Conservation (phyloP, 257 asterid species). For the Gentiana macrophylla region DNA sequence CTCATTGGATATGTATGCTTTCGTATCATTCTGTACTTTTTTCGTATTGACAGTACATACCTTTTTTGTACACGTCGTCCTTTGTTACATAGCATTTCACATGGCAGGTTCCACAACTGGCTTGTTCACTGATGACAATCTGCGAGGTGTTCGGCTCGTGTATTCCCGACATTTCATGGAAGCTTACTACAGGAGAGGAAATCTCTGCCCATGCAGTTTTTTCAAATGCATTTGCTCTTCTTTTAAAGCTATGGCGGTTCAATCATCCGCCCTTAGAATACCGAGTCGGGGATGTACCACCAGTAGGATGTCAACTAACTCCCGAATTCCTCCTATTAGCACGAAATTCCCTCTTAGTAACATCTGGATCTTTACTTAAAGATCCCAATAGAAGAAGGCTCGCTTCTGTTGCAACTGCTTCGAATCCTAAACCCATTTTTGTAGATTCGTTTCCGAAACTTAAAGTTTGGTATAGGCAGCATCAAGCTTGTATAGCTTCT, state of each 20-base stretch:
- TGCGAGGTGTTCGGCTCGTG: constrained; percentile 93
- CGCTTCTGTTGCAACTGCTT: constrained; percentile 57
- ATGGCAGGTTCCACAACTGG: constrained; percentile 92
- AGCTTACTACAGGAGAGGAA: constrained; percentile 62
- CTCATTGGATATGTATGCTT: too few relatives aligned
- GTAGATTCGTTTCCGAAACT: constrained; percentile 94
- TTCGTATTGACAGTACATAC: too few relatives aligned
- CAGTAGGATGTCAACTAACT: constrained; percentile 85
- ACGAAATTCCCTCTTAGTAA: constrained; percentile 66
- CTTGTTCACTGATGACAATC: constrained; percentile 78
- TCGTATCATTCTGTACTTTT: too few relatives aligned
- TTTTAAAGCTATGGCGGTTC: constrained; percentile 84
- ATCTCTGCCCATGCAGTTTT: constrained; percentile 78
- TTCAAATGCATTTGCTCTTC: constrained; percentile 95
- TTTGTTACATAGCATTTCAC: constrained; percentile 2
- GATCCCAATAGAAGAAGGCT: constrained; percentile 78
- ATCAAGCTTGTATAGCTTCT: constrained; percentile 85
- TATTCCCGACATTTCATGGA: constrained; percentile 64
- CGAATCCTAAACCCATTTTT: constrained; percentile 65
- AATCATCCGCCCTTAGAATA: constrained; percentile 91
- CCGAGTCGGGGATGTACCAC: constrained; percentile 92
- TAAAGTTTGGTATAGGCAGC: constrained; percentile 95
- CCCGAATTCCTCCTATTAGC: constrained; percentile 82
- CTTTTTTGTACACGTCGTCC: not conserved
- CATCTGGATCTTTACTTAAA: constrained; percentile 44